Base-by-base conservation (phyloP, 192 early-diverging fungal genomes). In the Pilobolus umbonatus region DNA sequence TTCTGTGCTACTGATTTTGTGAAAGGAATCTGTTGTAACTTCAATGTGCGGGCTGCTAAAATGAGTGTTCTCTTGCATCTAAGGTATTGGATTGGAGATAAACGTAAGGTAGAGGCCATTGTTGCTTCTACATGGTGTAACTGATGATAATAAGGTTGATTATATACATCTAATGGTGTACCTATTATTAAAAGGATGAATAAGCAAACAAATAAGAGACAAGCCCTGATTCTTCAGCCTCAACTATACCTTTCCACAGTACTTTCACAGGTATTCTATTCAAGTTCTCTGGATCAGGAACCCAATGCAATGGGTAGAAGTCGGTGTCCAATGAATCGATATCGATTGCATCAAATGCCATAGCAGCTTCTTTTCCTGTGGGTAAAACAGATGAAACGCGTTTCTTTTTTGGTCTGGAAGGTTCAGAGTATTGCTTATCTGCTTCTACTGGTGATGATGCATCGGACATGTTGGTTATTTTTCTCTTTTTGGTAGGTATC, bases 1-100 rank as follows among this genome's bases (percentile, higher is more conserved):
- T 85, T 84, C 77, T 97, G 91, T 5, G 95, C 95, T 68, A 94
- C 93, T 45, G 88, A 83, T 69, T 97, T 97, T 55, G 87, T 85
- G 67, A 95, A 95, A 0, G 80, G 73, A 4, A 51, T 60, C 4
- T 65, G 62, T 51, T 59, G 54, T 48, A 53, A 53, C 29, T 46
- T 57, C 46, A 72, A 75, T 19, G 78, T 69, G 5, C 62, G 64
- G 8, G 83, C 77, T 3, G 85, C 87, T 15, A 74, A 57, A 19
- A 97, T 80, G 56, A 97, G 75, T 21, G 82, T 85, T 17, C 77
- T 68, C 68, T 94, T 95, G 60, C 91, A 90, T 17, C 80, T 72
- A 8, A 97, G 77, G 67, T 94, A 97, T 68, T 88, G 86, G 22
- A 83, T 82, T 5, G 93, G 92, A 3, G 83, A 76, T 14, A 97